Base-by-base conservation (phyloP, 1,284 basidiomycete genomes). In the Heterobasidion annosum region DNA sequence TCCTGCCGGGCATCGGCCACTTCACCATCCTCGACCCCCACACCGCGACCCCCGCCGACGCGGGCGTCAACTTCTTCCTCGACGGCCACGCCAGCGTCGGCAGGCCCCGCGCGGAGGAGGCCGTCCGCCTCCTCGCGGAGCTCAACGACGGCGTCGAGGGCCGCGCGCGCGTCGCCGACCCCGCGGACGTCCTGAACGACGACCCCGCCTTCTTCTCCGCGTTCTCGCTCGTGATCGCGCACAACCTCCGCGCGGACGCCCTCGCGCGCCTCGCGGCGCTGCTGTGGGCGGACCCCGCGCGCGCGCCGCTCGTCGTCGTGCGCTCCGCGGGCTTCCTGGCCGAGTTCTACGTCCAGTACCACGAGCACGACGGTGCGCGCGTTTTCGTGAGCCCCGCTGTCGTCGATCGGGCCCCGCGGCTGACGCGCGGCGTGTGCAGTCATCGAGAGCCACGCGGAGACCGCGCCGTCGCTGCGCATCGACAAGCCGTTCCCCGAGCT, bases 11-110 rank as follows among this genome's bases (percentile, higher is more conserved):
- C 18, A 57, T 73, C 52, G 63, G 62, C 18, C 63, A 63, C 19
- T 65, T 73, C 53, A 62, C 76, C 25, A 62, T 64, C 34, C 55
- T 73, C 32, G 67, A 69, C 44, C 62, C 58, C 45, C 53, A 57
- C 16, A 61, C 62, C 18, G 59, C 67, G 47, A 53, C 58, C 6
- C 63, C 82, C 3, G 80, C 85, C 51, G 95, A 99, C 64, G 83
- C 93, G 0, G 93, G 93, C 0, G 91, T 93, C 74, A 98, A 98
- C 75, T 99, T 98, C 75, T 99, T 99, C 73, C 76, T 99, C 25
- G 82, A 91, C 52, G 84, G 82, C 0, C 75, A 77, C 0, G 73
- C 81, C 25, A 90, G 87, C 61, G 76, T 97, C 53, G 93, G 92
- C 8, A 87, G 85, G 66, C 76, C 77, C 51, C 84, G 92, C 48